Conservation (phyloP, 306 rosid genomes). For the Clitoria ternatea region DNA sequence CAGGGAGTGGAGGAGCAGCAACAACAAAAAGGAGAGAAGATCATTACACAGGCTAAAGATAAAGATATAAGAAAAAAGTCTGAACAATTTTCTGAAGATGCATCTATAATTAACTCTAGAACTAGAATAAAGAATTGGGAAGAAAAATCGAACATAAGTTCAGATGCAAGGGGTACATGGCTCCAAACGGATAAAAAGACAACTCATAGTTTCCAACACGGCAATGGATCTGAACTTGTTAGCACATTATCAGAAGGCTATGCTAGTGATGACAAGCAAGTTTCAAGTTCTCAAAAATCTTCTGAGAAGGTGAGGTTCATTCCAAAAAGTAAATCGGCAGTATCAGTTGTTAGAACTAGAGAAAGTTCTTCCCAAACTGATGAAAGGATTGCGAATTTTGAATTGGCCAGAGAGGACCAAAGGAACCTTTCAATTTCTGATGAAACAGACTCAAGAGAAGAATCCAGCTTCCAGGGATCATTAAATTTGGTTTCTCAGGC, state of each 20-base stretch:
- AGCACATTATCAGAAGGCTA: conserved; percentile 31
- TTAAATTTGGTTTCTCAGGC: conserved; percentile 34
- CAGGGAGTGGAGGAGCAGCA: conserved; percentile 41
- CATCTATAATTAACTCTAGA: conserved; percentile 36
- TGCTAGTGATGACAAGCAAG: conserved; percentile 35
- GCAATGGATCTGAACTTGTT: conserved; percentile 46
- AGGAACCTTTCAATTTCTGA: conserved; percentile 5
- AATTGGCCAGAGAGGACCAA: conserved; percentile 33
- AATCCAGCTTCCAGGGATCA: conserved; percentile 37
- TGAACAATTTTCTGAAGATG: conserved; percentile 45
- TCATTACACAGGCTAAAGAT: conserved; percentile 25
- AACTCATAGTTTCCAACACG: conserved; percentile 42
- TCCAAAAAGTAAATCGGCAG: conserved; percentile 37
- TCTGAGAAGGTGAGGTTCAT: conserved; percentile 31
- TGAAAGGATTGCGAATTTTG: conserved; percentile 37
- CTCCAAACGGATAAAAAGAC: conserved; percentile 30
- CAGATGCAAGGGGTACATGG: conserved; percentile 27
- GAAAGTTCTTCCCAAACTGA: conserved; percentile 49
- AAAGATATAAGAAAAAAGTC: conserved; percentile 36
- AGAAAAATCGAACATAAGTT: conserved; percentile 30
- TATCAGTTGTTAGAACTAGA: conserved; percentile 40
- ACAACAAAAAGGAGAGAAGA: conserved; percentile 35
- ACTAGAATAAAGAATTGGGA: conserved; percentile 38
- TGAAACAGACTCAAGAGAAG: conserved; percentile 35
- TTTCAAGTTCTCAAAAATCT: conserved; percentile 38